Evolutionary conservation across 1,284 basidiomycete genomes (phyloP), one percentile per base, ranked within the genome.

Genomic region (Puccinia hordei): DNA sequence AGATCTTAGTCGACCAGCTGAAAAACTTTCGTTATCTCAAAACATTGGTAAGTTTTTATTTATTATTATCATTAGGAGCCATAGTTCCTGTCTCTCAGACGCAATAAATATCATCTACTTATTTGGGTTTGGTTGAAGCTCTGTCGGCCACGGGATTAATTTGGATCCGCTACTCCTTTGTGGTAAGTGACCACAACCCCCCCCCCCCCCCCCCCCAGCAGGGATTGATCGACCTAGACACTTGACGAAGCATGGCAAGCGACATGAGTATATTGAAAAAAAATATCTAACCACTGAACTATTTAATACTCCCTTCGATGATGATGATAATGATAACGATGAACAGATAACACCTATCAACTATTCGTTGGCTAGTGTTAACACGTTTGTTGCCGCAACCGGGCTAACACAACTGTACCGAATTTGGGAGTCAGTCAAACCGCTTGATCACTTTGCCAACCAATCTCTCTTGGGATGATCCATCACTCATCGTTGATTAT

Each of bases 11-110:
- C 30, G 77, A 46, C 77, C 77, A n/a, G 77, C 68, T 72, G 77
- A 79, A 27, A 79, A 79, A 72, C 66, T 79, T 15, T 79, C 77
- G 41, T 55, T 79, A 41, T 72, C 77, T 49, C 77, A 79, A 72
- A 79, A 79, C n/a, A 61, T 72, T 13, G 66, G 77, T 79, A 72
- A 27, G 35, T 24, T 33, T 66, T 24, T 66, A 17, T 17, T 10
- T 3, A n/a, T 57, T n/a, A 57, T n/a, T 24, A 5, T 27, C 22
- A 2, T 9, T 59, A 5, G 2, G 17, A 49, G 46, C 8, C 10
- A 15, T 17, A 19, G 15, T 49, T 13, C 3, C 53, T 24, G 2
- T 55, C 53, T 4, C 4, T 9, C 19, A 24, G 6, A 4, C 5
- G 6, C 19, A 19, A 27, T 27, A 55, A 24, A 2, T 24, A 4